Evolutionary conservation across 2,329 filamentous ascomycete genomes (phyloP).

Genomic region (Trichophyton mentagrophytes): DNA sequence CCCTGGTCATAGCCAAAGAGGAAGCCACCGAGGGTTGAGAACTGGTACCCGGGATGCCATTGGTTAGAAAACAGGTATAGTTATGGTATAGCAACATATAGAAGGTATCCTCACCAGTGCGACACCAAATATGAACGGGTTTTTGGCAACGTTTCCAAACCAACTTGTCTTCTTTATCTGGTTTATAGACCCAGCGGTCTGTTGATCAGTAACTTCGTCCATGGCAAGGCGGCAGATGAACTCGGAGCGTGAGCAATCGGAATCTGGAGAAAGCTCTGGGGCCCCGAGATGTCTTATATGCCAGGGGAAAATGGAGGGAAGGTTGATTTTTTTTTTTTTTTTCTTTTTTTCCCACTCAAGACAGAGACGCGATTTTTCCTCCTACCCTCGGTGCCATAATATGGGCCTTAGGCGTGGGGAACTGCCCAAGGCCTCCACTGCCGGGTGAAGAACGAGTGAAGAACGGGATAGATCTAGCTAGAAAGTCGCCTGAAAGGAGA

Average conservation of each 20-base stretch:
- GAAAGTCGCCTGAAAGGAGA: neutral
- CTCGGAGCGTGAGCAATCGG: neutral
- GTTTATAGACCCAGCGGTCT: neutral
- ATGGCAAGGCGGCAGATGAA: neutral
- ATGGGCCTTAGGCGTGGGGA: neutral
- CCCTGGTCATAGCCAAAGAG: constrained; percentile 42
- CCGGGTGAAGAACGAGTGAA: neutral
- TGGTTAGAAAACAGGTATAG: constrained; percentile 4
- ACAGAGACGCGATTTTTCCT: neutral
- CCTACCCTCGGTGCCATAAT: neutral
- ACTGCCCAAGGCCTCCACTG: neutral
- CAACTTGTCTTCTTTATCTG: neutral
- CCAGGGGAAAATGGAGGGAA: too few species aligned
- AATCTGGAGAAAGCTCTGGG: neutral
- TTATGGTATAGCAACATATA: constrained; percentile 1
- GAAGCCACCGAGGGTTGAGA: constrained; percentile 32
- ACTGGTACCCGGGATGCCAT: constrained; percentile 16
- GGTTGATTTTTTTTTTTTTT: neutral
- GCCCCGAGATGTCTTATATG: neutral
- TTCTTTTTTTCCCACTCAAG: neutral
- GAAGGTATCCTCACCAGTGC: constrained; percentile 24
- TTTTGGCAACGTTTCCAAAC: constrained; percentile 20
- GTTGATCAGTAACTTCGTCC: neutral
- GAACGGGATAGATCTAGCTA: neutral
- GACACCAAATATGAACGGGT: constrained; percentile 36